Base-by-base conservation (phyloP, 202 grass and related monocot genomes). In the Elaeis oleifera region DNA sequence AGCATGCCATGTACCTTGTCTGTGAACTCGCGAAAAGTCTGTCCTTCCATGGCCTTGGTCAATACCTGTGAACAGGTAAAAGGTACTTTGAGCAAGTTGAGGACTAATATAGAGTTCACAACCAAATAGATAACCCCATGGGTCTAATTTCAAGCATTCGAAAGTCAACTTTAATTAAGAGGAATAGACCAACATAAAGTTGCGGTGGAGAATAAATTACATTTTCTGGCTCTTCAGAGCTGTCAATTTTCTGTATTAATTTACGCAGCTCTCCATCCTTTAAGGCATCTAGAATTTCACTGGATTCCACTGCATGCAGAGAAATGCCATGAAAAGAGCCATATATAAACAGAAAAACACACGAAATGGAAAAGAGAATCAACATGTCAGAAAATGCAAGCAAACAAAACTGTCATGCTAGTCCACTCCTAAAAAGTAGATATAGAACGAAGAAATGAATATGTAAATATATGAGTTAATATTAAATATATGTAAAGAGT, bases 191-290 rank as follows among this genome's bases (percentile, higher is more conserved):
- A 18, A 68, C 29, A 61, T 26, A 23, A 50, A 72, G 26, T 9
- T 23, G 55, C 14, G 63, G 18, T 73, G 61, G 25, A 17, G 56
- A 19, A 49, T 54, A 19, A 71, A 54, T 65, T 76, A 87, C 90
- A 58, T 90, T 79, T 72, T 90, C 84, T 81, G 83, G 76, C 68
- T 90, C 87, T 22, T 61, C 64, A 29, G 76, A 74, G 28, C 74
- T 77, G 51, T 88, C 91, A 49, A 91, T 88, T 62, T 75, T 71
- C 52, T 78, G 73, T 77, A 91, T 73, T 56, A 81, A 58, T 73
- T 81, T 78, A 52, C 76, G 79, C 44, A 96, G 67, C 68, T 89
- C 77, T 50, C 65, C 49, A 63, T 84, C 69, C 79, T 76, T 90
- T 50, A 89, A 55, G 16, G 74, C 74, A 73, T 85, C 84, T 71